Conservation (phyloP, 2,329 filamentous ascomycete genomes). For the Phialemonium atrogriseum region DNA sequence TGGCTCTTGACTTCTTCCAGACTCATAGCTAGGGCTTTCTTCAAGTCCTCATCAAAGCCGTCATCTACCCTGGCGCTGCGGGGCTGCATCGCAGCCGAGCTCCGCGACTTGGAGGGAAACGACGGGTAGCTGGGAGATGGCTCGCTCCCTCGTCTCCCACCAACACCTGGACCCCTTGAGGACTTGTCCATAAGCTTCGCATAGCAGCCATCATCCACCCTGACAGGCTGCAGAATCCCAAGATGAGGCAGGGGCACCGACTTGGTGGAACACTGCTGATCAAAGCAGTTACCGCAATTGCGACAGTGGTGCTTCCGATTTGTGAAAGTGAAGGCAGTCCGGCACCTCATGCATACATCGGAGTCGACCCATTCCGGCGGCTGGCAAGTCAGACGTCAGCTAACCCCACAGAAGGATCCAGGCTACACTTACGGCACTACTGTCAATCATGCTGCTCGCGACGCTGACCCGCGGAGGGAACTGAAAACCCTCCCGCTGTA, state of each 20-base stretch:
- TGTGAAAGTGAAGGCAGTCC: conserved; percentile 91
- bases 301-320: conserved; percentile 98
- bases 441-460: conserved; percentile 96
- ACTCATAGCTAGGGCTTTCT: conserved; percentile 91
- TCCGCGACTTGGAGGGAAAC: conserved; percentile 54
- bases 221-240: conserved; percentile 81
- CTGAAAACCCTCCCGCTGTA: conserved; percentile 78
- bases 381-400: conserved; percentile 31
- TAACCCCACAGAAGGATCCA: background rate
- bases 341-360: conserved; percentile 96
- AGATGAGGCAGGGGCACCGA: conserved; percentile 81
- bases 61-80: conserved; percentile 82
- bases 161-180: conserved; percentile 26
- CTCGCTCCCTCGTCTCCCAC: conserved; percentile 20
- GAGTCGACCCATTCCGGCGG: conserved; percentile 97
- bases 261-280: conserved; percentile 90
- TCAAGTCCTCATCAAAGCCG: conserved; percentile 89
- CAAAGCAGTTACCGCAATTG: conserved; percentile 97
- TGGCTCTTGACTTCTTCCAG: conserved; percentile 82
- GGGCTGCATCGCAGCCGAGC: conserved; percentile 71
- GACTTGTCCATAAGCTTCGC: conserved; percentile 76
- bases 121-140: conserved; percentile 35
- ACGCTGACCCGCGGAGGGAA: conserved; percentile 85
- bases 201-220: conserved; percentile 95
- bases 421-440: conserved; percentile 66